These are phyloP conservation scores for Globisporangium emineosum DNA, from an alignment of 352 stramenopile species.

Conservation along the genomic window DNA sequence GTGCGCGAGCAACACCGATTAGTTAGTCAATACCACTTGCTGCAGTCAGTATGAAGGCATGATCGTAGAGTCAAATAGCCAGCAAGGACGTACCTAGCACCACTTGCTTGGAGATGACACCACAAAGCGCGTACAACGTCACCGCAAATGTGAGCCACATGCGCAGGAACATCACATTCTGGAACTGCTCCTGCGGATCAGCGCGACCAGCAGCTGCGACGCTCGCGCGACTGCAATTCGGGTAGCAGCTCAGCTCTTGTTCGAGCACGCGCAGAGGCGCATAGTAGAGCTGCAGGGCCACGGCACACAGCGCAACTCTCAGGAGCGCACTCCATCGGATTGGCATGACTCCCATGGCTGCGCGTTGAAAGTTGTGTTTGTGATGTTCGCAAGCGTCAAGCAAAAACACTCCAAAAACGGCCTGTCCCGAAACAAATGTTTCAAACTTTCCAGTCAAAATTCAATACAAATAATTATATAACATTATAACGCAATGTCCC, in stretches of 20 bases:
- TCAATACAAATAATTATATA: too few relatives aligned
- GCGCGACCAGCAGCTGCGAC: background rate
- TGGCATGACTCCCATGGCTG: background rate
- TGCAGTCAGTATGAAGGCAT: background rate
- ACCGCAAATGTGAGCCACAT: constrained; percentile 20
- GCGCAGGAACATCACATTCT: constrained; percentile 15
- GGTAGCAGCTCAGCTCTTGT: constrained; percentile 4
- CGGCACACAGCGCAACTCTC: background rate
- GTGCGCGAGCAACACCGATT: background rate
- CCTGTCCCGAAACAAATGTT: too few relatives aligned
- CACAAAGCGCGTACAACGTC: constrained; percentile 14
- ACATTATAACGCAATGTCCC: background rate
- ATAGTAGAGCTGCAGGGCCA: constrained; percentile 13
- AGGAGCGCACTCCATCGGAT: constrained; percentile 7
- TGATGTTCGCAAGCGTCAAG: background rate
- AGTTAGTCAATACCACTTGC: background rate
- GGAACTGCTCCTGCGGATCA: background rate
- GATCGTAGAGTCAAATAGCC: background rate
- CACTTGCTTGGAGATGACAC: constrained; percentile 14
- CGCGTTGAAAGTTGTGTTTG: background rate
- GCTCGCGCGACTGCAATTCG: background rate
- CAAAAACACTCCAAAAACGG: too few relatives aligned
- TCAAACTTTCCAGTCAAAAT: too few relatives aligned
- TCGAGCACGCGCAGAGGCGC: constrained; percentile 12
- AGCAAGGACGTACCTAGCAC: constrained; percentile 10